phyloP scores from a whole-genome alignment of 2,329 filamentous ascomycete species.

The Xylaria multiplex region DNA sequence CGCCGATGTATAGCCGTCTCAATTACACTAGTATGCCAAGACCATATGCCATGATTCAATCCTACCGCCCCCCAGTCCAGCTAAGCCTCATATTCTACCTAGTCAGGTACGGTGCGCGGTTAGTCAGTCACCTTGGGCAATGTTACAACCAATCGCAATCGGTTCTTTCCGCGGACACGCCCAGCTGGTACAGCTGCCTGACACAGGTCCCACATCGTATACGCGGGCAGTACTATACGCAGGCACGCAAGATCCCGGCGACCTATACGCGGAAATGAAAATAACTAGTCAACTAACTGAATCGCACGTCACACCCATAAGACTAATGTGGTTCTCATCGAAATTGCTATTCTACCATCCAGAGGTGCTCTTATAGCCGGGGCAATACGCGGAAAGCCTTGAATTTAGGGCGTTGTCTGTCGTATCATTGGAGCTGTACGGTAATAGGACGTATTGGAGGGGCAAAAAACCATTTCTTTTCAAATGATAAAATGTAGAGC shows the following conservation, averaged over 20 bases:
- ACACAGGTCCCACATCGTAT: background rate
- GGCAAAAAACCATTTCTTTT: background rate
- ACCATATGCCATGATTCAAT: too few relatives aligned
- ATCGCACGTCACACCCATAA: too few relatives aligned
- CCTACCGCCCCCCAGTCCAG: background rate
- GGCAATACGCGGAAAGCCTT: conserved; percentile 18
- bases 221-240: conserved; percentile 10
- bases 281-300: background rate
- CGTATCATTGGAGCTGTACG: conserved; percentile 17
- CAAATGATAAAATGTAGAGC: background rate
- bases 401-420: background rate
- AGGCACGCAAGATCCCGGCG: background rate
- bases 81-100: conserved; percentile 2
- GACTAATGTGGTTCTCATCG: background rate
- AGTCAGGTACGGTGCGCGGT: too few relatives aligned
- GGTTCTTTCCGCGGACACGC: conserved; percentile 25
- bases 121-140: too few relatives aligned
- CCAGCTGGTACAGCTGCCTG: too few relatives aligned
- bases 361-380: background rate
- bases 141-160: conserved; percentile 18
- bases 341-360: background rate
- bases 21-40: too few relatives aligned
- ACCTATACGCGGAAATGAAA: conserved; percentile 9
- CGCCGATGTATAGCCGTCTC: too few relatives aligned
- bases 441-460: background rate